These are phyloP conservation scores for Trichoderma gamsii DNA, from an alignment of 495 filamentous ascomycete genomes.

Conservation along the genomic window DNA sequence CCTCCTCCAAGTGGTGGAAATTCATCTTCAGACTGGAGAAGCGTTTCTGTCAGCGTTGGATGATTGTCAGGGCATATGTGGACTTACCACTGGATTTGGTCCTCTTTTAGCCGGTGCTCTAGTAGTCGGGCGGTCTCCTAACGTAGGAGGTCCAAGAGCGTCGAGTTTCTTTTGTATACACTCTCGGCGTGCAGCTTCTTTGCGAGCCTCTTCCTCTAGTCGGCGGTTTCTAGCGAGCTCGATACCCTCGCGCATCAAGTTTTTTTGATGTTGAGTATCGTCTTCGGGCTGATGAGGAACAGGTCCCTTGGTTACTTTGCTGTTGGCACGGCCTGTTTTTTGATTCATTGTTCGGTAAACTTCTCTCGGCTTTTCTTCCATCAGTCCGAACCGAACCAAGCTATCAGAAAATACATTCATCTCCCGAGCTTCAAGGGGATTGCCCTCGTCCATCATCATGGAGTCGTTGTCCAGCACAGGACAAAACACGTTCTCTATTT, in stretches of 20 bases:
- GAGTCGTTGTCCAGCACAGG: not conserved
- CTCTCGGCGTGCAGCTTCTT: conserved; percentile 73
- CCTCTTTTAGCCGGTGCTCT: not conserved
- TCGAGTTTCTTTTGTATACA: conserved; percentile 79
- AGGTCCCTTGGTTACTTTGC: not conserved
- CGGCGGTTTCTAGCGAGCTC: conserved; percentile 71
- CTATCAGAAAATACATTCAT: not conserved
- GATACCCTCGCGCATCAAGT: conserved; percentile 76
- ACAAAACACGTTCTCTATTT: not conserved
- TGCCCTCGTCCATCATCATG: not conserved
- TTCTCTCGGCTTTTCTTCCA: not conserved
- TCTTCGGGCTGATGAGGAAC: conserved; percentile 34
- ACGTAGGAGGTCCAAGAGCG: conserved; percentile 61
- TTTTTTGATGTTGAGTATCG: conserved; percentile 64
- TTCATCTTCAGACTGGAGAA: not conserved
- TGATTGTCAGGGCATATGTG: not conserved
- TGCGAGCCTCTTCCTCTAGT: conserved; percentile 71
- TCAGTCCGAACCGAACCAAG: not conserved
- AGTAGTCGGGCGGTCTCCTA: not conserved
- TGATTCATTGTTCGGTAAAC: not conserved
- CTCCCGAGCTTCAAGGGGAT: conserved; percentile 4
- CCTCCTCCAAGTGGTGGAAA: not conserved
- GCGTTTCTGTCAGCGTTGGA: not conserved
- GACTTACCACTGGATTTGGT: not conserved
- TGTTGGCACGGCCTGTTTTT: no score